A percentile compares a stretch with the other conserved stretches of the same genome.
Conservation (phyloP, 73 alveolate species). For the Paramecium sexaurelia region DNA sequence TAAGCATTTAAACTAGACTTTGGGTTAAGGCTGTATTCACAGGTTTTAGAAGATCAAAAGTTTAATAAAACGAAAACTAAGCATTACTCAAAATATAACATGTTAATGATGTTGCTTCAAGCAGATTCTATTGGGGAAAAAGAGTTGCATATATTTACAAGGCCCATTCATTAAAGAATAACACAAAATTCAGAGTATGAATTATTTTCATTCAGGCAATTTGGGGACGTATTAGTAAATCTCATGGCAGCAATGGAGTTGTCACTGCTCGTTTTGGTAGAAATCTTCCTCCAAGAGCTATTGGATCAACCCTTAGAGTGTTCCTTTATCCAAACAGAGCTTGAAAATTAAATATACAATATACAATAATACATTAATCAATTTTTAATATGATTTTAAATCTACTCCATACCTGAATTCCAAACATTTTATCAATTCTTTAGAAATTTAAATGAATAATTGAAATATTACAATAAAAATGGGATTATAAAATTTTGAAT, state of each 20-base stretch:
- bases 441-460: no score
- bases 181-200: slow-evolving; percentile 80
- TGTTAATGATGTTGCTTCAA: slow-evolving; percentile 71
- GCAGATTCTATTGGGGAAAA: slow-evolving; percentile 89
- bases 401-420: background rate
- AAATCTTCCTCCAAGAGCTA: slow-evolving; percentile 93
- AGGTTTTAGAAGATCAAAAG: slow-evolving; percentile 93
- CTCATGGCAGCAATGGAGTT: slow-evolving; percentile 93
- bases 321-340: slow-evolving; percentile 87
- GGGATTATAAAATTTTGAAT: no score
- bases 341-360: slow-evolving; percentile 26
- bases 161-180: slow-evolving; percentile 75
- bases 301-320: slow-evolving; percentile 91
- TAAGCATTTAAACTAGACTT: slow-evolving; percentile 71
- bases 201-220: slow-evolving; percentile 71
- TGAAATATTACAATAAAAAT: no score
- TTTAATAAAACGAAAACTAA: slow-evolving; percentile 77
- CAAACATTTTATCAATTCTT: background rate
- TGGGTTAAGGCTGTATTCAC: slow-evolving; percentile 91
- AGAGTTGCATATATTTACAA: slow-evolving; percentile 88
- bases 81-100: slow-evolving; percentile 90
- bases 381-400: background rate
- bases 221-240: slow-evolving; percentile 91
- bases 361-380: slow-evolving; percentile 4
- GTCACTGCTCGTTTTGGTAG: slow-evolving; percentile 88